Base-by-base conservation (phyloP, 495 filamentous ascomycete genomes). In the Aspergillus mulundensis region DNA sequence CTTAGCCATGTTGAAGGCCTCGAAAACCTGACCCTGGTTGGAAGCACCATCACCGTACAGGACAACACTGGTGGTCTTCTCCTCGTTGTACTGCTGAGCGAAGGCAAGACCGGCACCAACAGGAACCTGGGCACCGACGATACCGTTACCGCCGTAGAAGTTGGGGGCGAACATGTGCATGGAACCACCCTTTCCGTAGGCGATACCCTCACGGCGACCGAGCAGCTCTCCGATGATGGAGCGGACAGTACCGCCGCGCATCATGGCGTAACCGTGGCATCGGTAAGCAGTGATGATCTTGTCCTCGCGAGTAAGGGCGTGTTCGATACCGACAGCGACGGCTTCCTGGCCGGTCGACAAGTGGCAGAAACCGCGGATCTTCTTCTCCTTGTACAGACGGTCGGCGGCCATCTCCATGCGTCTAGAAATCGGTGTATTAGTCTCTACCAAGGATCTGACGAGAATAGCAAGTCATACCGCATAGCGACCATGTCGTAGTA, bases 1-100 rank as follows among this genome's bases (percentile, higher is more conserved):
- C 85, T 97, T 97, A 45, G 94, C 94, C 94, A 98, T 98, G 85
- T 98, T 98, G 84, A 96, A 98, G 54, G 94, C 91, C 82, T 98
- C 94, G 68, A 98, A 98, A 57, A 98, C 95, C 76, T 98, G 94
- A 62, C 94, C 94, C 81, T 98, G 94, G 80, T 98, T 98, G 77
- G 85, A 86, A 56, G 94, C 94, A 78, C 94, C 94, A 65, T 98
- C 94, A 81, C 93, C 94, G 72, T 98, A 98, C 50, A 98, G 81
- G 53, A 90, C 83, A 60, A 98, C 82, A 53, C 89, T 89, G 47
- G 89, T 89, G 70, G 89, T 91, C 75, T 87, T 82, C 75, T 86
- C 84, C 64, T 81, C 83, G 71, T 83, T 86, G 79, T 98, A 98
- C 76, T 96, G 86, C 79, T 97, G 91, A 43, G 94, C 95, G 64